These are phyloP conservation scores for Pilobolus umbonatus DNA, from an alignment of 192 early-diverging fungal species.

Conservation along the genomic window DNA sequence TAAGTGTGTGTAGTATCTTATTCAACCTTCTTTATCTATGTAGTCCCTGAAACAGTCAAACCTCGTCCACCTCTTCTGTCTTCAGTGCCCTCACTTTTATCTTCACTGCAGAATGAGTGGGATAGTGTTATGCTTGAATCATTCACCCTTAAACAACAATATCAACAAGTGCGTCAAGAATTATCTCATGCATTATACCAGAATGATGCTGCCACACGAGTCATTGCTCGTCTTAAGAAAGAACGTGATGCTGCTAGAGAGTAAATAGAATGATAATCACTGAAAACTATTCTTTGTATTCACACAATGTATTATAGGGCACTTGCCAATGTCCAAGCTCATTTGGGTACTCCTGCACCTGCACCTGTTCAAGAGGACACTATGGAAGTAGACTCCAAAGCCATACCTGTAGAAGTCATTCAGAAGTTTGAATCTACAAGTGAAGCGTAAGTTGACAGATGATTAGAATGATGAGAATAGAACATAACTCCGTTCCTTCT, in stretches of 20 bases:
- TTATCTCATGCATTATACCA: slow-evolving; percentile 92
- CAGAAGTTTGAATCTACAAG: slow-evolving; percentile 51
- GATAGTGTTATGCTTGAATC: slow-evolving; percentile 95
- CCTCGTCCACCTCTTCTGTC: slow-evolving; percentile 88
- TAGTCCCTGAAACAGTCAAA: slow-evolving; percentile 61
- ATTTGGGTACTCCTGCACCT: slow-evolving; percentile 45
- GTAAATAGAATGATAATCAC: slow-evolving; percentile 27
- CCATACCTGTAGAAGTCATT: slow-evolving; percentile 40
- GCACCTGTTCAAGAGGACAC: slow-evolving; percentile 28
- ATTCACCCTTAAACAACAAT: slow-evolving; percentile 86
- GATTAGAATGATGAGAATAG: not conserved
- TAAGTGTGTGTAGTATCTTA: not conserved
- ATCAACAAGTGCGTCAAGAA: slow-evolving; percentile 87
- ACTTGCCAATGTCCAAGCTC: slow-evolving; percentile 54
- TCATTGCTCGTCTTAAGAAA: slow-evolving; percentile 85
- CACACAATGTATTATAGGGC: slow-evolving; percentile 35
- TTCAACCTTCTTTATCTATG: slow-evolving; percentile 3
- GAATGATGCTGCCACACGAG: slow-evolving; percentile 92
- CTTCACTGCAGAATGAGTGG: slow-evolving; percentile 93
- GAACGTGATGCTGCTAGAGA: slow-evolving; percentile 89
- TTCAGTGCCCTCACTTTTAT: slow-evolving; percentile 86
- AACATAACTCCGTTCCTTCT: slow-evolving; percentile 31
- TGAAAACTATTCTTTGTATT: not conserved
- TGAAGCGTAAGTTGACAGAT: slow-evolving; percentile 35
- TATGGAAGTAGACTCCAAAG: slow-evolving; percentile 51